Evolutionary conservation across 768 basidiomycete genomes (phyloP).

Genomic region (Auriscalpium microsporum): DNA sequence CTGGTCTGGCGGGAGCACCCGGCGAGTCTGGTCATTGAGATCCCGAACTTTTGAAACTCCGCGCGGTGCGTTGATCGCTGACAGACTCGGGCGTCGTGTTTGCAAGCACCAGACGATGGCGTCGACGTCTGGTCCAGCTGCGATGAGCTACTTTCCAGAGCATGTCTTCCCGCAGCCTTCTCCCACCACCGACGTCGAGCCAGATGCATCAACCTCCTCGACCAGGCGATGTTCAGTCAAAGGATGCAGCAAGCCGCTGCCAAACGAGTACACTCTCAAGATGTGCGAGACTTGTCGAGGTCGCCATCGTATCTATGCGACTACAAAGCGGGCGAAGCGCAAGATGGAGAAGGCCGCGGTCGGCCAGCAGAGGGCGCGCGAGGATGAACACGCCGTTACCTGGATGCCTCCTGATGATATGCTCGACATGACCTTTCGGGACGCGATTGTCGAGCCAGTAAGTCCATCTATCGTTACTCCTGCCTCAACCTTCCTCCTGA

Average conservation of each 20-base stretch:
- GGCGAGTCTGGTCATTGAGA: too few species aligned
- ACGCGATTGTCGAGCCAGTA: conserved; percentile 1
- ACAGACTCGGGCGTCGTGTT: too few species aligned
- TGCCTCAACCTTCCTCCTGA: background rate
- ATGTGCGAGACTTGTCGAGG: conserved; percentile 48
- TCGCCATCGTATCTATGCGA: conserved; percentile 43
- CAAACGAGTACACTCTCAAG: conserved; percentile 28
- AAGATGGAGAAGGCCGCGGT: conserved; percentile 42
- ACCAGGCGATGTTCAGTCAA: conserved; percentile 33
- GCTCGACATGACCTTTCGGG: conserved; percentile 1
- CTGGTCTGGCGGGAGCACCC: too few species aligned
- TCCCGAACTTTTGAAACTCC: too few species aligned
- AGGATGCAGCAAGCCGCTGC: conserved; percentile 30
- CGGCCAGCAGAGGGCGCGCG: conserved; percentile 5
- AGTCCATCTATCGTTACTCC: background rate
- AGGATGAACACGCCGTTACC: conserved; percentile 15
- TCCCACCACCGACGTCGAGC: background rate
- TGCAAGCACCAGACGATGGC: background rate
- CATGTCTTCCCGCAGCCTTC: conserved; percentile 9
- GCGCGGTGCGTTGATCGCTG: too few species aligned
- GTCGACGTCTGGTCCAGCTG: conserved; percentile 5
- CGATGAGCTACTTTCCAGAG: conserved; percentile 17
- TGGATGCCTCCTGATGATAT: conserved; percentile 21
- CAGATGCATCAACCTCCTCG: too few species aligned
- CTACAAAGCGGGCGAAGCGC: conserved; percentile 39